These are phyloP conservation scores for Apophysomyces variabilis DNA, from an alignment of 371 early-diverging fungal species.

Conservation along the genomic window DNA sequence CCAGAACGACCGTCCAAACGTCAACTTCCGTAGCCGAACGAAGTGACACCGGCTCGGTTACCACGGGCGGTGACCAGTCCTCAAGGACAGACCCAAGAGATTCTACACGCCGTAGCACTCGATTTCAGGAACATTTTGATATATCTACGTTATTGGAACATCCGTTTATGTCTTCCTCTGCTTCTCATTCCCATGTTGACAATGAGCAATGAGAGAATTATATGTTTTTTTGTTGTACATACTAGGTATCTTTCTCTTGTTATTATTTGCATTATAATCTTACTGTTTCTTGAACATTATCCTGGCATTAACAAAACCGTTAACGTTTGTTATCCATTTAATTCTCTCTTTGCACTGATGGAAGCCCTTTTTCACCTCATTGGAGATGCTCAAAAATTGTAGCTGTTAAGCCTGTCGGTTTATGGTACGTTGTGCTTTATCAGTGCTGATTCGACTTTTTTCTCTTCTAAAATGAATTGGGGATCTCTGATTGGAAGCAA, in stretches of 20 bases:
- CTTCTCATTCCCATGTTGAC: background rate
- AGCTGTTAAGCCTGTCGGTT: no score
- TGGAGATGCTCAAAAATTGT: no score
- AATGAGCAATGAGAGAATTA: background rate
- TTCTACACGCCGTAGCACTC: background rate
- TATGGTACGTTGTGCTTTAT: no score
- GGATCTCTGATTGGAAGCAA: no score
- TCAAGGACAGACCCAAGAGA: background rate
- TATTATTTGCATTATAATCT: background rate
- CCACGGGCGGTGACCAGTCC: background rate
- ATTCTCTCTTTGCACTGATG: no score
- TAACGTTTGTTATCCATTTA: no score
- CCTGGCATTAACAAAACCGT: no score
- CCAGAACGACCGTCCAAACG: background rate
- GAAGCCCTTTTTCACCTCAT: no score
- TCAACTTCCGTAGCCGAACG: background rate
- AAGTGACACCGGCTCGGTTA: background rate
- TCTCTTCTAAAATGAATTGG: no score
- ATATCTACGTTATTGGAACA: constrained; percentile 1
- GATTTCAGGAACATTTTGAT: constrained; percentile 3
- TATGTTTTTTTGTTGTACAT: background rate
- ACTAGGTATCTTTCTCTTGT: background rate
- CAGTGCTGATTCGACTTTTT: no score
- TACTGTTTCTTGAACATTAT: no score
- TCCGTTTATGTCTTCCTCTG: background rate